Conservation (phyloP, 441 rosid genomes). For the Gossypium armourianum region DNA sequence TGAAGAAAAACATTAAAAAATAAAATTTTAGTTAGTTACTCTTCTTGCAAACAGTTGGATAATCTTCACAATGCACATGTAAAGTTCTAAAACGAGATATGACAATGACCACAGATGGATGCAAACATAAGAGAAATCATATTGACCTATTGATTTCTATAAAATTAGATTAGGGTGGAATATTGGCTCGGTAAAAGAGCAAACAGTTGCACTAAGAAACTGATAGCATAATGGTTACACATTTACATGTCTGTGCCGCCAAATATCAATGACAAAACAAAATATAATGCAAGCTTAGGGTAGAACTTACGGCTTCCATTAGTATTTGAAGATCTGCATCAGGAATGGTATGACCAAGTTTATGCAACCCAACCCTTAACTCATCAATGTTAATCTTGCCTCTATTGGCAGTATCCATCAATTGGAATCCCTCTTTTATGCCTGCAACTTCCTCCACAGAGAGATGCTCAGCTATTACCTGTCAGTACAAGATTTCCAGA, state of each 20-base stretch:
- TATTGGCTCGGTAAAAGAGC: neutral
- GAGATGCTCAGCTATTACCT: conserved; percentile 68
- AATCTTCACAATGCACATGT: neutral
- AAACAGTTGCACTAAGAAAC: neutral
- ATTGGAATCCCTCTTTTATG: conserved; percentile 46
- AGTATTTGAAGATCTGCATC: conserved; percentile 57
- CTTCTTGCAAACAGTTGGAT: neutral
- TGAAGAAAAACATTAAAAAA: neutral
- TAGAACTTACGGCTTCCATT: conserved; percentile 58
- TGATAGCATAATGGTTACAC: neutral
- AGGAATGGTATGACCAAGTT: conserved; percentile 51
- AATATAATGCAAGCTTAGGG: neutral
- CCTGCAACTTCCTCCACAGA: conserved; percentile 65
- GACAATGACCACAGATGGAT: neutral
- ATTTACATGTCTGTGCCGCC: neutral
- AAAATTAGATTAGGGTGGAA: neutral
- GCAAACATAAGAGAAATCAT: neutral
- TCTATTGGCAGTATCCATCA: conserved; percentile 50
- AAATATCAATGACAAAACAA: neutral
- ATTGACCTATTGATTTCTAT: neutral
- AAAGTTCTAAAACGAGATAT: neutral
- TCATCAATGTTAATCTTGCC: conserved; percentile 62
- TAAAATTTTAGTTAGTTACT: neutral
- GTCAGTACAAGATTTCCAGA: conserved; percentile 7
- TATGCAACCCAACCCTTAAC: conserved; percentile 44